Evolutionary conservation across 1,139 yeast species (phyloP).

Genomic region (Kodamaea sp.): DNA sequence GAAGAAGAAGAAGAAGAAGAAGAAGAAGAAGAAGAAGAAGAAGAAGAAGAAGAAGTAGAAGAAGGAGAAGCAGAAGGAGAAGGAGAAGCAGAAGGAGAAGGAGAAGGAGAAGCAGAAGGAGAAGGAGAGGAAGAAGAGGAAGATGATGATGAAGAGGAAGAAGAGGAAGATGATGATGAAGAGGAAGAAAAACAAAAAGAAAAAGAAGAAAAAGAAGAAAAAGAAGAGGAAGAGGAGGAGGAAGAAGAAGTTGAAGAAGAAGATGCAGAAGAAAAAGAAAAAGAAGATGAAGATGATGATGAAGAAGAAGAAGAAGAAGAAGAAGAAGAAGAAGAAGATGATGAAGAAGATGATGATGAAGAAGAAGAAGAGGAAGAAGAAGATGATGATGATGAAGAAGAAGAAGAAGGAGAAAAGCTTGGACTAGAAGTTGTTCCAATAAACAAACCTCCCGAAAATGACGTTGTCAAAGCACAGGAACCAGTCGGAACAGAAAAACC

Average conservation of each 20-base stretch:
- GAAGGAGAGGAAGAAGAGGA: neutral
- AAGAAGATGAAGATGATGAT: neutral
- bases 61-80: too few species aligned
- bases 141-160: neutral
- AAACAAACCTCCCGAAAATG: too few species aligned
- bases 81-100: too few species aligned
- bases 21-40: conserved; percentile 1
- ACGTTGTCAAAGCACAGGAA: too few species aligned
- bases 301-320: conserved; percentile 1
- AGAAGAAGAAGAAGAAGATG: neutral
- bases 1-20: too few species aligned
- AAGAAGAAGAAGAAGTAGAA: too few species aligned
- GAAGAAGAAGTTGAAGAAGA: neutral
- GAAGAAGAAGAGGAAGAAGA: too few species aligned
- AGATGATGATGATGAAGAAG: too few species aligned
- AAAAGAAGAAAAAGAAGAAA: neutral
- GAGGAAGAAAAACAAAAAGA: neutral
- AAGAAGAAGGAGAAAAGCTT: too few species aligned
- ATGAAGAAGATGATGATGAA: neutral
- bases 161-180: neutral
- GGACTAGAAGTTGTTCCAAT: too few species aligned
- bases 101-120: neutral
- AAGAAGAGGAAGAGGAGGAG: conserved; percentile 1
- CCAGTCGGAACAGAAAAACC: too few species aligned
- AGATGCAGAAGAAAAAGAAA: too few species aligned